Conservation (phyloP, 1,284 basidiomycete species). For the Malassezia dermatis region DNA sequence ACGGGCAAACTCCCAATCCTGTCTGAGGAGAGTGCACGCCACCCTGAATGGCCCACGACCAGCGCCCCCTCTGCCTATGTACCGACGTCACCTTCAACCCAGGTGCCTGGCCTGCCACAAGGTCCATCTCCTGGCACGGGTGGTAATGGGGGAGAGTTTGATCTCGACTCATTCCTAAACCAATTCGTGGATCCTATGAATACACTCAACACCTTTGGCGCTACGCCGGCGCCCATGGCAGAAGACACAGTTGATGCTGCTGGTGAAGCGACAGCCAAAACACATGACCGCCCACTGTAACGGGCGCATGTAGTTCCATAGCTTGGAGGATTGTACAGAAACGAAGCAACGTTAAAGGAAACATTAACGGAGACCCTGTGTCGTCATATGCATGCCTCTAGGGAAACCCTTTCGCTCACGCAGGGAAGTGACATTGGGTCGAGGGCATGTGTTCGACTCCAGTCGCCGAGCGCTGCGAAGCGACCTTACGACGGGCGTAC, state of each 20-base stretch:
- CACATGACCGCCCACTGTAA: neutral
- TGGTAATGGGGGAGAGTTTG: conserved; percentile 21
- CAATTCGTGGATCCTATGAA: conserved; percentile 31
- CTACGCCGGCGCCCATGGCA: neutral
- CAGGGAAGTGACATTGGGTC: neutral
- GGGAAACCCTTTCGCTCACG: neutral
- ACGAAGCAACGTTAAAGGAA: neutral
- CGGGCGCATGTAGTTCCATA: neutral
- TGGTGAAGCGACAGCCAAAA: neutral
- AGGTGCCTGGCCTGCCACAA: neutral
- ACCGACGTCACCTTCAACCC: neutral
- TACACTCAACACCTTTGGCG: neutral
- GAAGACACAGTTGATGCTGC: neutral
- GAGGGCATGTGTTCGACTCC: neutral
- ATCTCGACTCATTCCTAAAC: conserved; percentile 34
- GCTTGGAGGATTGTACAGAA: neutral
- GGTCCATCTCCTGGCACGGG: neutral
- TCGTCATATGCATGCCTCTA: neutral
- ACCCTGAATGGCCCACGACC: neutral
- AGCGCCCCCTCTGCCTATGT: neutral
- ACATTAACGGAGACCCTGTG: neutral
- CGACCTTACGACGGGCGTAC: neutral
- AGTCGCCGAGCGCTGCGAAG: neutral
- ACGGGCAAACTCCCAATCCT: neutral
- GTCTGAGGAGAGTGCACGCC: neutral